Conservation (phyloP, 257 asterid species). For the Vinca minor region DNA sequence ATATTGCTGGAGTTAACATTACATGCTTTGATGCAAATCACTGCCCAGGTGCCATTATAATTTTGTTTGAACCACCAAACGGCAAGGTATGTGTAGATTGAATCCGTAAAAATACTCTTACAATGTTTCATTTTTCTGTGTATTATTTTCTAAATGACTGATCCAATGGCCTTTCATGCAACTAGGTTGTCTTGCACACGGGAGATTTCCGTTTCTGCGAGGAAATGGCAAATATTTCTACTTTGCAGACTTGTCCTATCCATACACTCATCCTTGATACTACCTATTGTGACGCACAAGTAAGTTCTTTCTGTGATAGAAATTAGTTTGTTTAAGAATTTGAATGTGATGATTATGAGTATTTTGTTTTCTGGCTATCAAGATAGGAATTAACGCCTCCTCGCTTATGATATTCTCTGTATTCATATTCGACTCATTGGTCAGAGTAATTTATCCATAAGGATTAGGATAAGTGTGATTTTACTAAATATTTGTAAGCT, state of each 20-base stretch:
- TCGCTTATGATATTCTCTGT: neutral
- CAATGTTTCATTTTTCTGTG: neutral
- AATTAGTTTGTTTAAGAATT: neutral
- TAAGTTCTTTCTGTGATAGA: conserved; percentile 12
- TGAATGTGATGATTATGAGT: neutral
- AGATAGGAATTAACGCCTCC: neutral
- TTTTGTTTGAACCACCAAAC: conserved; percentile 79
- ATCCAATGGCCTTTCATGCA: conserved; percentile 15
- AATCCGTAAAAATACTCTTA: conserved; percentile 1
- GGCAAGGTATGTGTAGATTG: conserved; percentile 56
- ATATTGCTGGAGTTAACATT: conserved; percentile 60
- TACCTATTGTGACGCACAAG: conserved; percentile 90
- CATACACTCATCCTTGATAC: conserved; percentile 90
- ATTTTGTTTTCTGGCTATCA: neutral
- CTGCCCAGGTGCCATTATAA: conserved; percentile 88
- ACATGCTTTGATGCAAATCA: conserved; percentile 96
- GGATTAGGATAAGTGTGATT: neutral
- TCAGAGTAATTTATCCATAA: neutral
- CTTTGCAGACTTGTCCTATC: conserved; percentile 46
- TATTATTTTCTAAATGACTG: conserved; percentile 13
- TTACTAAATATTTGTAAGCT: neutral
- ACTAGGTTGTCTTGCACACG: conserved; percentile 82
- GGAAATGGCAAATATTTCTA: conserved; percentile 48
- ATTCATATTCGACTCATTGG: neutral
- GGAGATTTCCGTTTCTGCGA: conserved; percentile 86